Conservation (phyloP, 306 rosid species). For the Gastrolobium villosum region DNA sequence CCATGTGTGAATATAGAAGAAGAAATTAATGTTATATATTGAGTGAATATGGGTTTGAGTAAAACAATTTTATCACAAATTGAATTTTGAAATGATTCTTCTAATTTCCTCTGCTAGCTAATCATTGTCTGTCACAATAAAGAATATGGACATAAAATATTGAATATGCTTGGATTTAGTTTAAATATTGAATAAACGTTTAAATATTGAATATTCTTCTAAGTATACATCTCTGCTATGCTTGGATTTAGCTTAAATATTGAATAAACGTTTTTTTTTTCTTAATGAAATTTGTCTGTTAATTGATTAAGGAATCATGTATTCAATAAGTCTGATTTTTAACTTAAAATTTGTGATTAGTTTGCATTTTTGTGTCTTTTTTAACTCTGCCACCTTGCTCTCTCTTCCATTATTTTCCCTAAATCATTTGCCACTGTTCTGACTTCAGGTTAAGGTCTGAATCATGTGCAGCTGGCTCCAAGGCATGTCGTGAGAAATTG, state of each 20-base stretch:
- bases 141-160: neutral
- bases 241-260: neutral
- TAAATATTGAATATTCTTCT: no score
- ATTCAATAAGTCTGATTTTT: neutral
- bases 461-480: conserved; percentile 68
- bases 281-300: neutral
- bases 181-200: no score
- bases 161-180: no score
- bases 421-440: conserved; percentile 39
- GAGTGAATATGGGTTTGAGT: neutral
- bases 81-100: conserved; percentile 19
- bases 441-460: conserved; percentile 67
- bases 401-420: conserved; percentile 21
- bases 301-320: conserved; percentile 1
- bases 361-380: neutral
- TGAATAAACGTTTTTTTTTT: neutral
- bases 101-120: neutral
- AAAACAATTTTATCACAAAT: neutral
- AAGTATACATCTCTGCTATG: no score
- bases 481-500: conserved; percentile 92
- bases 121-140: neutral
- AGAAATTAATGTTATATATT: neutral
- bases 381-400: neutral
- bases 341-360: conserved; percentile 23
- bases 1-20: conserved; percentile 11